phyloP scores from a whole-genome alignment of 179 eudicot species.

The Drosera spatulata region DNA sequence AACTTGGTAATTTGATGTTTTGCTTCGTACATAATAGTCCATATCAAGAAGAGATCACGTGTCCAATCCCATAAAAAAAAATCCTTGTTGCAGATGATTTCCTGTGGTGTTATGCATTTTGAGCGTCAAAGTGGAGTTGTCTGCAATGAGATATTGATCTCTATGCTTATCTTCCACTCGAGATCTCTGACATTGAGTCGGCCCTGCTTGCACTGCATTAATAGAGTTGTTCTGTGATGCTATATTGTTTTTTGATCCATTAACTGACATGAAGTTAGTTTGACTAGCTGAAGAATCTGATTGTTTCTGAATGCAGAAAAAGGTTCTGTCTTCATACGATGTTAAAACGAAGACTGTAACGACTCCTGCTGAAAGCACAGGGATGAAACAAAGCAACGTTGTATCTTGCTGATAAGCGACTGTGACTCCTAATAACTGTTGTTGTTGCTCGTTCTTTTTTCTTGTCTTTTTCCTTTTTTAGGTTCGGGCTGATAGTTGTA shows the following conservation, averaged over 20 bases:
- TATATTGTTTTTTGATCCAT: constrained; percentile 6
- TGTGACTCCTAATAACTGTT: no score
- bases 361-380: constrained; percentile 23
- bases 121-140: no score
- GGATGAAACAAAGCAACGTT: constrained; percentile 28
- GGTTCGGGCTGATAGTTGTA: not conserved
- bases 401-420: constrained; percentile 19
- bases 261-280: not conserved
- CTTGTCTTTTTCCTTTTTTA: not conserved
- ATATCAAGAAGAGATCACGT: no score
- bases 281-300: not conserved
- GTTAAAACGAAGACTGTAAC: constrained; percentile 23
- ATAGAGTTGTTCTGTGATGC: not conserved
- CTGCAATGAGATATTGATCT: no score
- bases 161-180: no score
- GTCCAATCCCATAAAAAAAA: no score
- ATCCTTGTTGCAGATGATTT: no score
- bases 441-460: not conserved
- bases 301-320: constrained; percentile 37
- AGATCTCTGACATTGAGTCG: no score
- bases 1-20: no score
- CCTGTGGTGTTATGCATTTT: no score
- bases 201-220: no score
- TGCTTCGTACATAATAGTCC: no score
- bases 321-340: constrained; percentile 49